Conservation (phyloP, 1,284 basidiomycete genomes). For the Trichosporon inkin region DNA sequence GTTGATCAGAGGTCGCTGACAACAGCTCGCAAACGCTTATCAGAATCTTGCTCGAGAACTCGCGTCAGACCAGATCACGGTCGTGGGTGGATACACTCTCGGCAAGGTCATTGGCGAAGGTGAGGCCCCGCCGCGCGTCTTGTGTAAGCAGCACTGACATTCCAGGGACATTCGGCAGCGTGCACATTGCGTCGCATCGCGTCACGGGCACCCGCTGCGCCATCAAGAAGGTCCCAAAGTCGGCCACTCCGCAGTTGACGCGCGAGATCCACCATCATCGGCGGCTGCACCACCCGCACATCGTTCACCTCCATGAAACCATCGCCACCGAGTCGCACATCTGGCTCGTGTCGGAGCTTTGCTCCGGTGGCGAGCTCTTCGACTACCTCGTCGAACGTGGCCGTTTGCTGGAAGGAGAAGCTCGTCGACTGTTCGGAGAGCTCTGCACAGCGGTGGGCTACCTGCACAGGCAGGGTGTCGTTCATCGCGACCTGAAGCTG, state of each 20-base stretch:
- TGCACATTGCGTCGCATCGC: slow-evolving; percentile 86
- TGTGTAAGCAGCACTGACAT: neutral
- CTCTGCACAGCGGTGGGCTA: slow-evolving; percentile 93
- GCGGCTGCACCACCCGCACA: slow-evolving; percentile 87
- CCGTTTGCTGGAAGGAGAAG: slow-evolving; percentile 74
- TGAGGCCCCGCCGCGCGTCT: slow-evolving; percentile 47
- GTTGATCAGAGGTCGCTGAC: neutral
- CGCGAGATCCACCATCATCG: slow-evolving; percentile 98
- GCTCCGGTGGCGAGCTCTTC: slow-evolving; percentile 92
- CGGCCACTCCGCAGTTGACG: slow-evolving; percentile 80
- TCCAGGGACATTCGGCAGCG: slow-evolving; percentile 84
- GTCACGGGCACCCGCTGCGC: slow-evolving; percentile 84
- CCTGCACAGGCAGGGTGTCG: slow-evolving; percentile 80
- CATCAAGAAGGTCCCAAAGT: slow-evolving; percentile 96
- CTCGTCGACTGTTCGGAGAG: slow-evolving; percentile 82
- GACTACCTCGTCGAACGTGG: slow-evolving; percentile 96
- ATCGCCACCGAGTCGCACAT: slow-evolving; percentile 92
- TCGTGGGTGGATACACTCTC: slow-evolving; percentile 92
- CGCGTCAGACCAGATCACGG: slow-evolving; percentile 77
- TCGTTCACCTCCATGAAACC: slow-evolving; percentile 95
- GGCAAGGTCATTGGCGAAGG: slow-evolving; percentile 96
- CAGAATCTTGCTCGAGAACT: slow-evolving; percentile 95
- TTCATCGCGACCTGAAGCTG: slow-evolving; percentile 92
- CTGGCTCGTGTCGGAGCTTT: slow-evolving; percentile 96
- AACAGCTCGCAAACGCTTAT: slow-evolving; percentile 83